phyloP scores from a whole-genome alignment of 2,329 filamentous ascomycete species.

The Gyromitra esculenta region DNA sequence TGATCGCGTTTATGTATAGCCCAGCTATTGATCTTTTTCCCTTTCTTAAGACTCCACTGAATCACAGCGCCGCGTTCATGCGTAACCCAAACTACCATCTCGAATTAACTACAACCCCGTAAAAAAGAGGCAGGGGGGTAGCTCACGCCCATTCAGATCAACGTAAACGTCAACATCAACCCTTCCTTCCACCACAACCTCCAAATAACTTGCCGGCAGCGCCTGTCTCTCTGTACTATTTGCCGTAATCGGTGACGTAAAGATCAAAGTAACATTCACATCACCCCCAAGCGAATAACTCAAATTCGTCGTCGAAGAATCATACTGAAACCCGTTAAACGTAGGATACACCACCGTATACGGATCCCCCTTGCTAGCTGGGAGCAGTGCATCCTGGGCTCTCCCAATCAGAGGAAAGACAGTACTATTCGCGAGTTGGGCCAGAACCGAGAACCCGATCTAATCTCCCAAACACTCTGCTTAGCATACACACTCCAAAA shows the following conservation, averaged over 20 bases:
- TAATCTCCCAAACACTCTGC: slow-evolving; percentile 48
- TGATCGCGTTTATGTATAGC: slow-evolving; percentile 70
- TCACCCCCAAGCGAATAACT: slow-evolving; percentile 61
- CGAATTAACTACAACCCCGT: slow-evolving; percentile 59
- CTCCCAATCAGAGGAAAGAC: slow-evolving; percentile 67
- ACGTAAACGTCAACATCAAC: slow-evolving; percentile 73
- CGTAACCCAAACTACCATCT: slow-evolving; percentile 76
- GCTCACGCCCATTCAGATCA: slow-evolving; percentile 70
- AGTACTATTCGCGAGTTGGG: slow-evolving; percentile 61
- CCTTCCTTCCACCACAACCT: slow-evolving; percentile 73
- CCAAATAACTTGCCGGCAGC: slow-evolving; percentile 83
- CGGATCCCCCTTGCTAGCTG: slow-evolving; percentile 39
- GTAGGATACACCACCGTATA: slow-evolving; percentile 63
- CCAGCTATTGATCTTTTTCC: slow-evolving; percentile 72
- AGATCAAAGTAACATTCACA: slow-evolving; percentile 64
- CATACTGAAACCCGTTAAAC: slow-evolving; percentile 64
- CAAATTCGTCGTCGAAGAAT: slow-evolving; percentile 66
- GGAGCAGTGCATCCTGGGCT: slow-evolving; percentile 62
- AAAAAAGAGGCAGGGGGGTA: slow-evolving; percentile 51
- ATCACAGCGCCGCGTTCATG: slow-evolving; percentile 76
- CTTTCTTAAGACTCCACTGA: slow-evolving; percentile 71
- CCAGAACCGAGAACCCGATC: slow-evolving; percentile 67
- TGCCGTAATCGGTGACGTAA: slow-evolving; percentile 81
- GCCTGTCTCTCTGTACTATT: slow-evolving; percentile 82
- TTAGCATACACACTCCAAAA: slow-evolving; percentile 57